phyloP scores from a whole-genome alignment of 2,329 filamentous ascomycete species.

The Mycosphaerelloides madeirae region DNA sequence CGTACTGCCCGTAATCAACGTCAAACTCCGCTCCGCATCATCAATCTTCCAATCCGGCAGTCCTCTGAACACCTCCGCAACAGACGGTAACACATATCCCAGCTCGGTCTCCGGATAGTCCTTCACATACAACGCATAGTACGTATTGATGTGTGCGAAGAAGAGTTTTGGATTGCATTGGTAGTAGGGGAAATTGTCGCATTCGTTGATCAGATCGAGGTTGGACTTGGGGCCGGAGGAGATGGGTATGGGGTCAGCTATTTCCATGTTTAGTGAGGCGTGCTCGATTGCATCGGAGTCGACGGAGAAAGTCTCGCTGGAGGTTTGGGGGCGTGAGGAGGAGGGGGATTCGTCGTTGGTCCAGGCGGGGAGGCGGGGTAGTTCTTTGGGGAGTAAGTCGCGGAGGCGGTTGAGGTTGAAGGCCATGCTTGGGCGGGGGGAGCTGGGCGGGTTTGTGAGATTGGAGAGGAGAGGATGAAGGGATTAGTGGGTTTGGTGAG shows the following conservation, averaged over 20 bases:
- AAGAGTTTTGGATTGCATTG: conserved; percentile 56
- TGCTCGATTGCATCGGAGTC: conserved; percentile 19
- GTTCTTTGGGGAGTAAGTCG: conserved; percentile 29
- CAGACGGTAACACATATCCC: conserved; percentile 57
- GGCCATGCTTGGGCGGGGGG: conserved; percentile 12
- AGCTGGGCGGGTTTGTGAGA: not conserved
- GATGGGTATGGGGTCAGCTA: conserved; percentile 29
- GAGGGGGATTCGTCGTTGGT: conserved; percentile 13
- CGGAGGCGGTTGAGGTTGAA: conserved; percentile 31
- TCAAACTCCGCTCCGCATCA: conserved; percentile 56
- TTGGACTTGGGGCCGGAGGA: conserved; percentile 39
- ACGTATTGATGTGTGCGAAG: conserved; percentile 41
- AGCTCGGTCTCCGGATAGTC: conserved; percentile 57
- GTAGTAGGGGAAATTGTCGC: conserved; percentile 69
- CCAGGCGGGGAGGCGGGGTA: conserved; percentile 28
- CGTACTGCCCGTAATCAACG: conserved; percentile 51
- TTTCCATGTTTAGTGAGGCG: conserved; percentile 15
- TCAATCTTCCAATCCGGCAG: conserved; percentile 60
- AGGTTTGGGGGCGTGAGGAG: conserved; percentile 11
- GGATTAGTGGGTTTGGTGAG: not conserved
- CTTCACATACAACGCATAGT: conserved; percentile 63
- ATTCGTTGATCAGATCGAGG: conserved; percentile 53
- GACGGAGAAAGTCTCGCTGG: conserved; percentile 12
- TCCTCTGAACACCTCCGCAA: conserved; percentile 54
- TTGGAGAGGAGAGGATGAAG: not conserved